Percentiles rank a stretch among this genome's conserved stretches.
Conservation (phyloP, 768 basidiomycete species). For the Hericium rajendrae region DNA sequence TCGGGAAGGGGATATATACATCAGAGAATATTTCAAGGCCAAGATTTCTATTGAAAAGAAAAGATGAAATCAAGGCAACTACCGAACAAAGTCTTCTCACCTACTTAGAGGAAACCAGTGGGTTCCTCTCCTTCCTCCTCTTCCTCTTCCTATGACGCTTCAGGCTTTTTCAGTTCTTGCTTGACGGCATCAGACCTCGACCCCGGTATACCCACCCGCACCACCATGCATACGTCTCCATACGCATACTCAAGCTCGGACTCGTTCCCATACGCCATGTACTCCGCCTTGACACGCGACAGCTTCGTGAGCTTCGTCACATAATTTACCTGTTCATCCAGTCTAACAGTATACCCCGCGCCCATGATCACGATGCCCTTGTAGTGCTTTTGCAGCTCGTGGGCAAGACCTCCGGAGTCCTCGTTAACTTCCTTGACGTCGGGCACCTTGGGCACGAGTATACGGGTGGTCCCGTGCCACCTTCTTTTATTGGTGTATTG, state of each 20-base stretch:
- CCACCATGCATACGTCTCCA: slow-evolving; percentile 1
- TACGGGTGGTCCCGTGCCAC: background rate
- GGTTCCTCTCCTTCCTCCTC: no score
- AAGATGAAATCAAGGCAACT: no score
- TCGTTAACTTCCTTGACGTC: background rate
- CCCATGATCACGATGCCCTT: background rate
- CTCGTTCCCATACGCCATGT: background rate
- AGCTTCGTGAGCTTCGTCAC: background rate
- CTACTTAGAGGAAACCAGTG: no score
- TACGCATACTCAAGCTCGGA: background rate
- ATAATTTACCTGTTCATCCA: background rate
- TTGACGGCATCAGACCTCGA: background rate
- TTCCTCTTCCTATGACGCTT: no score
- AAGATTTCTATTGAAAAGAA: no score
- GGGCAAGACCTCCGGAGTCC: no score
- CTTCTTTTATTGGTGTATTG: background rate
- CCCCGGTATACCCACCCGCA: slow-evolving; percentile 1
- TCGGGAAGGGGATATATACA: no score
- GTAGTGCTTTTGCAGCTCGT: background rate
- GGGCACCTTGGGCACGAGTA: background rate
- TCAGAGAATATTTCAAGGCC: no score
- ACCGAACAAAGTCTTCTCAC: background rate
- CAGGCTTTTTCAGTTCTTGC: background rate
- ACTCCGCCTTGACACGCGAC: background rate
- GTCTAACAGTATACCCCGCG: background rate